Evolutionary conservation across 208 protist species (phyloP).

Genomic region (Leishmania major): DNA sequence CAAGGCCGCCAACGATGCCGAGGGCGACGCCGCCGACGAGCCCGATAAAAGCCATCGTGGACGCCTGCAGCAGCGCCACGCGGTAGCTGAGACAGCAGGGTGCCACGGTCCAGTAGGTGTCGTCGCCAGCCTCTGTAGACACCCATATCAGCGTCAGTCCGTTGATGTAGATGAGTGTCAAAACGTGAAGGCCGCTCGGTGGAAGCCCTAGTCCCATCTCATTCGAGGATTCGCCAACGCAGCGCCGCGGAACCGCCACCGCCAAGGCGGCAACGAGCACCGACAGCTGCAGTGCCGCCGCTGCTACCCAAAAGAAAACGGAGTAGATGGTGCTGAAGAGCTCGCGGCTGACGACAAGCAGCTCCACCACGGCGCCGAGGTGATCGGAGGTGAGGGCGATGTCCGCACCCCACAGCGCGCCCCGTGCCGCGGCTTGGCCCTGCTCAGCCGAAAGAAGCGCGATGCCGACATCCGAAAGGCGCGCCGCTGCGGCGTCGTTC

Average conservation of each 20-base stretch:
- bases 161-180: background rate
- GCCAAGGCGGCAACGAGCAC: constrained; percentile 12
- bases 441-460: constrained; percentile 61
- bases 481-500: constrained; percentile 95
- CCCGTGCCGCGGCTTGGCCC: background rate
- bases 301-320: constrained; percentile 14
- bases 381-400: constrained; percentile 16
- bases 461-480: constrained; percentile 93
- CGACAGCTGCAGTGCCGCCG: constrained; percentile 14
- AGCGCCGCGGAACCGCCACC: constrained; percentile 9
- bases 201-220: background rate
- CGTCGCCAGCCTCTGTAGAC: background rate
- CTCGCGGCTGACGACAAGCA: constrained; percentile 16
- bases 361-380: background rate
- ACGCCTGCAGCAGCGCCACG: constrained; percentile 6
- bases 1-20: background rate
- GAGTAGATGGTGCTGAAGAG: constrained; percentile 19
- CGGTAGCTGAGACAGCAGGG: background rate
- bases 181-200: constrained; percentile 3
- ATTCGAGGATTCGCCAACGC: background rate
- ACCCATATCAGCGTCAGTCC: constrained; percentile 2
- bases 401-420: constrained; percentile 24
- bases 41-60: constrained; percentile 7
- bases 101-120: background rate
- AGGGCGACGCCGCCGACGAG: constrained; percentile 4